phyloP scores from a whole-genome alignment of 1,284 basidiomycete species.

The Salmacisia buchloeana region DNA sequence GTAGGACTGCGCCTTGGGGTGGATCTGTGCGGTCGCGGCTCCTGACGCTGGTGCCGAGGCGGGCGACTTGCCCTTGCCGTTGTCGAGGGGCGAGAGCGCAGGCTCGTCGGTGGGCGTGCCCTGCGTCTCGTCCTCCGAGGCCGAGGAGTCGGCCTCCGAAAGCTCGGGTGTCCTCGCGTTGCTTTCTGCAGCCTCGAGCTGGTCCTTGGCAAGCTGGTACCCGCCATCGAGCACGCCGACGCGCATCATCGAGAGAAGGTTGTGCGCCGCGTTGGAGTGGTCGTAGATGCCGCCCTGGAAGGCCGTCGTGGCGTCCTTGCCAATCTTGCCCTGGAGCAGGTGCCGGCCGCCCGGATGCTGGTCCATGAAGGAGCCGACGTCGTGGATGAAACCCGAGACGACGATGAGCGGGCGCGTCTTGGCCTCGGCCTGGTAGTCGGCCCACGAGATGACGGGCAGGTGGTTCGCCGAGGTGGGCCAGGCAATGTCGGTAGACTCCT shows the following conservation, averaged over 20 bases:
- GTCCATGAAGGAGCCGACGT: conserved; percentile 44
- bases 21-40: too few species aligned
- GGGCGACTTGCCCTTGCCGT: too few species aligned
- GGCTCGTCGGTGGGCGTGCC: conserved; percentile 12
- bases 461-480: conserved; percentile 41
- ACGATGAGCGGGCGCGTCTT: conserved; percentile 46
- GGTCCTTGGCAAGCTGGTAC: conserved; percentile 42
- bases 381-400: conserved; percentile 47
- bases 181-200: conserved; percentile 24
- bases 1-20: conserved; percentile 24
- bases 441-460: conserved; percentile 49
- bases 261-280: conserved; percentile 48
- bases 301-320: conserved; percentile 47
- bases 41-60: too few species aligned
- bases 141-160: conserved; percentile 14
- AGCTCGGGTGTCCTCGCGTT: conserved; percentile 24
- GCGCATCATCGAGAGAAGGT: conserved; percentile 48
- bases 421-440: conserved; percentile 44
- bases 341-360: conserved; percentile 48
- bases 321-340: conserved; percentile 40
- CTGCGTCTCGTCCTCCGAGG: conserved; percentile 23
- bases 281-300: conserved; percentile 49
- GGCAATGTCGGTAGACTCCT: conserved; percentile 27
- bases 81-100: conserved; percentile 8
- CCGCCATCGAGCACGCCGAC: conserved; percentile 49